Base-by-base conservation (phyloP, 768 basidiomycete species). In the Tylopilus felleus region DNA sequence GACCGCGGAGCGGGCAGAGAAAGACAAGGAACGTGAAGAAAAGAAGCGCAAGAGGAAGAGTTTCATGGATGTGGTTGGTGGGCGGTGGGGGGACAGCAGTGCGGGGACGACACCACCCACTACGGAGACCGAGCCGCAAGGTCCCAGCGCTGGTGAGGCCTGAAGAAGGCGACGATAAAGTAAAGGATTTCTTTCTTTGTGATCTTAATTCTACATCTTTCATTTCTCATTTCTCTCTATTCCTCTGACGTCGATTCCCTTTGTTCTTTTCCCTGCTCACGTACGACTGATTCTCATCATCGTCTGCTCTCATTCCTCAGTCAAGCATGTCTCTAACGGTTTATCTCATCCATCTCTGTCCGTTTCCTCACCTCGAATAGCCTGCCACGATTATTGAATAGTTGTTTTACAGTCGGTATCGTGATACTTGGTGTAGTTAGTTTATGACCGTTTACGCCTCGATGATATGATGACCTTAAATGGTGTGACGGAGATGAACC, bases 41-140 rank as follows among this genome's bases (percentile, higher is more conserved):
- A 80, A 78, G 72, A 78, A 84, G 71, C 84, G 83, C 67, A 79
- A 80, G 60, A 81, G 82, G 72, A 82, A 79, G 72, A 81, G 84
- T 63, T 72, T 70, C 35, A 72, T 70, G 53, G 83, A 80, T 71
- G 64, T 70, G 8, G 66, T 67, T n/a, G 56, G 64, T 21, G 66
- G 53, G 27, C 63, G 4, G 48, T 80, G 67, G 36, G 66, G 50
- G 16, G 62, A 67, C 33, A 60, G 38, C 12, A 36, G 47, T 42
- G 43, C 47, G 13, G 36, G 27, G 8, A 76, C 67, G 75, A 74
- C 66, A 76, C 77, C 63, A 59, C 73, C 56, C 69, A 56, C 54
- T 16, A 48, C 55, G 36, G 67, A 62, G 17, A 21, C 29, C 7
- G 64, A 61, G 16, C 55, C 47, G 3, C 66, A 53, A 23, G 49